Conservation (phyloP, 768 basidiomycete species). For the Lactarius indigo region DNA sequence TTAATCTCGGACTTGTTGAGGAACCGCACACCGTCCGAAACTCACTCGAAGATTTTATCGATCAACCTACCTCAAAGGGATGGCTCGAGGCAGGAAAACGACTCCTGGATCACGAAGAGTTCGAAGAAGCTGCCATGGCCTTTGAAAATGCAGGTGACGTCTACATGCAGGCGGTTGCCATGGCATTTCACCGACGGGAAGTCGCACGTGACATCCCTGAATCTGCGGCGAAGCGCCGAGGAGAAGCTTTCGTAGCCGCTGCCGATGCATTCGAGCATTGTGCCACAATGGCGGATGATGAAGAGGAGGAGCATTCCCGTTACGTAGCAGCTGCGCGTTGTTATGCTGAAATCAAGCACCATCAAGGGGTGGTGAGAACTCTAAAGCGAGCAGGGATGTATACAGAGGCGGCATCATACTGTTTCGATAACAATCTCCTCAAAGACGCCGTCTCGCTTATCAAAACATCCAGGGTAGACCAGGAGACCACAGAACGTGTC, state of each 20-base stretch:
- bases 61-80: constrained; percentile 3
- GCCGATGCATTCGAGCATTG: constrained; percentile 6
- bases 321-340: constrained; percentile 13
- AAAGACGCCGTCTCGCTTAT: constrained; percentile 8
- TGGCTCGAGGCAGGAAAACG: constrained; percentile 13
- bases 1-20: constrained; percentile 5
- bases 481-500: constrained; percentile 20
- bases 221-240: neutral
- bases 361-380: constrained; percentile 6
- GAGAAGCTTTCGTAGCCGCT: constrained; percentile 8
- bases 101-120: constrained; percentile 8
- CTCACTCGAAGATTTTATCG: constrained; percentile 7
- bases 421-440: constrained; percentile 20
- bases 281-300: neutral
- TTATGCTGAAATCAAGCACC: constrained; percentile 11
- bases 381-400: constrained; percentile 12
- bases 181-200: constrained; percentile 9
- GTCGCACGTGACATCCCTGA: constrained; percentile 5
- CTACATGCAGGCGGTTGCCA: constrained; percentile 6
- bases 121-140: constrained; percentile 16
- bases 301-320: neutral
- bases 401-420: constrained; percentile 19
- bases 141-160: constrained; percentile 13
- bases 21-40: neutral
- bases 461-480: neutral